Conservation (phyloP, 2,329 filamentous ascomycete species). For the Botrytis galanthina region DNA sequence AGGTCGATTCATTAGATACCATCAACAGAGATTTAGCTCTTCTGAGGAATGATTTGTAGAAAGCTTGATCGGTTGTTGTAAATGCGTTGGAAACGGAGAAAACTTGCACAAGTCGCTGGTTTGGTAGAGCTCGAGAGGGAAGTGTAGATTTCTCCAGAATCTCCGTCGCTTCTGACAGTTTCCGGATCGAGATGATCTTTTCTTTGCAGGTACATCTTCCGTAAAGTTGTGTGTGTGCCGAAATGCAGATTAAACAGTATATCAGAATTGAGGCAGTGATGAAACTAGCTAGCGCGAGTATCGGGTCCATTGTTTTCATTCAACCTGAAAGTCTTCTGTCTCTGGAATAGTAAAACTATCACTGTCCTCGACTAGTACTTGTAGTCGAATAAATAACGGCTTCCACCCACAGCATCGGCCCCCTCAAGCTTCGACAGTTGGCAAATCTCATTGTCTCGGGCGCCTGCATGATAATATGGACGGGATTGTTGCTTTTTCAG, state of each 20-base stretch:
- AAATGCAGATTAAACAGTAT: neutral
- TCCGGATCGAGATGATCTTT: neutral
- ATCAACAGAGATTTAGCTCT: neutral
- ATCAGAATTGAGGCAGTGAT: neutral
- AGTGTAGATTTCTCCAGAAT: constrained; percentile 4
- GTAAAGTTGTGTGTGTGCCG: neutral
- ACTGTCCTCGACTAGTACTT: neutral
- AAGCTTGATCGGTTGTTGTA: neutral
- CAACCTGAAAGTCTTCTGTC: neutral
- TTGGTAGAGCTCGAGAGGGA: neutral
- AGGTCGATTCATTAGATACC: neutral
- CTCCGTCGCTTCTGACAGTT: neutral
- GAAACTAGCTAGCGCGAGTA: neutral
- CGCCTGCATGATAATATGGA: neutral
- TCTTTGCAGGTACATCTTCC: neutral
- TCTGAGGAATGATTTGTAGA: neutral
- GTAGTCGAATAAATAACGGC: neutral
- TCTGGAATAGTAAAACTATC: neutral
- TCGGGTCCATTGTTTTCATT: neutral
- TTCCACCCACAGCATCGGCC: neutral
- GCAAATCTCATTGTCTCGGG: neutral
- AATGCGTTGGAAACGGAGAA: constrained; percentile 17
- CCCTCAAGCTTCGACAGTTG: neutral
- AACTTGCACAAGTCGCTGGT: constrained; percentile 7
- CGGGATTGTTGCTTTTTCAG: neutral